Base-by-base conservation (phyloP, 2,329 filamentous ascomycete genomes). In the Zasmidium angulare region DNA sequence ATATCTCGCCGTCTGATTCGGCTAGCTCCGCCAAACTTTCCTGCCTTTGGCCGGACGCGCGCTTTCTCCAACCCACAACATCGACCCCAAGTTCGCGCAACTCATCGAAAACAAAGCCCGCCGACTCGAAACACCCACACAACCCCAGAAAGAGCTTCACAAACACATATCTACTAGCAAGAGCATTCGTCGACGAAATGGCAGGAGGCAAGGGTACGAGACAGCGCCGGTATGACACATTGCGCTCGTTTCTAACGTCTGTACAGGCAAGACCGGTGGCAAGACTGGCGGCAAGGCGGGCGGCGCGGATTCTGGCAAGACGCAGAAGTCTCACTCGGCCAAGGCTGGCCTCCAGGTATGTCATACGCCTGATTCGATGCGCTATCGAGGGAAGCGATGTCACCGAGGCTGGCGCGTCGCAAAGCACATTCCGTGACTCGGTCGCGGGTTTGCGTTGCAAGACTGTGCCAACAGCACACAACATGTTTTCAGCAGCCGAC, bases 341-440 rank as follows among this genome's bases (percentile, higher is more conserved):
- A 93, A 95, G 78, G 93, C 93, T 76, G 93, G 93, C 75, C 85
- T 97, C 69, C 93, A 97, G 89, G 93, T 97, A 83, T 84, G 90
- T 62, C 51, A 48, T 31, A n/a, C 9, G 36, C 36, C 14, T 4
- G 3, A 4, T 43, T 43, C 6, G 49, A 36, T 20, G 40, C 22
- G 43, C 12, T 49, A 22, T 50, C 49, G 53, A 55, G 46, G 55
- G 52, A 61, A 60, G 57, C 63, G 60, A 50, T 56, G 55, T 51
- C 53, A 55, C 26, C 22, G 55, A 51, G 55, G 31, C 53, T 54
- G 55, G 66, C 69, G 69, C 68, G 68, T 68, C 69, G 64, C 67
- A 68, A 66, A 63, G 29, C 60, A 56, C 65, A 63, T 65, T 65
- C 61, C 60, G 48, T 48, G 48, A n/a, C 50, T 55, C 55, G 46